A percentile compares a stretch with the other conserved stretches of the same genome.
These are phyloP conservation scores for Neofusicoccum umdonicola DNA, from an alignment of 2,329 filamentous ascomycete species.

Conservation along the genomic window DNA sequence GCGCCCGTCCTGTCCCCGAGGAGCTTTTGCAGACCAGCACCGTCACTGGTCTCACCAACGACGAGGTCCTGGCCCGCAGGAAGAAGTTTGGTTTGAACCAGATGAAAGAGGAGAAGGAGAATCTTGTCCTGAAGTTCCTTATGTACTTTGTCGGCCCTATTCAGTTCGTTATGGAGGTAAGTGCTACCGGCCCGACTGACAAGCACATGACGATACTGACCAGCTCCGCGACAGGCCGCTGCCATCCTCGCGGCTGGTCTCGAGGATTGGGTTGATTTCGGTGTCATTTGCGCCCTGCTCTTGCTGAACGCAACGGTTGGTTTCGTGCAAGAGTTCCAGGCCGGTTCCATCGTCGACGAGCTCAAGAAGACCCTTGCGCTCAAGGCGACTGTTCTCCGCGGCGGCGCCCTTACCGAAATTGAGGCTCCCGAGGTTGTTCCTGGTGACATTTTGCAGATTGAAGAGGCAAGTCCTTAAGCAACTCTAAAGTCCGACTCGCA, in stretches of 20 bases:
- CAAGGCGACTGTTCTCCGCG: slow-evolving; percentile 83
- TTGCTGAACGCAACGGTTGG: slow-evolving; percentile 82
- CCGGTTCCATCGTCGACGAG: slow-evolving; percentile 85
- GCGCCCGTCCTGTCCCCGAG: slow-evolving; percentile 64
- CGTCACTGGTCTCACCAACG: slow-evolving; percentile 57
- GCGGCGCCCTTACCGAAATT: slow-evolving; percentile 73
- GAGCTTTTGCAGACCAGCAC: slow-evolving; percentile 74
- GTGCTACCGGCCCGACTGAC: not conserved
- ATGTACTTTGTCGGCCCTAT: slow-evolving; percentile 85
- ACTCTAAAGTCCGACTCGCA: not conserved
- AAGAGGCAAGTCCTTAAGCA: slow-evolving; percentile 55
- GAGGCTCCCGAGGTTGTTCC: slow-evolving; percentile 82
- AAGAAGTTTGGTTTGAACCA: slow-evolving; percentile 77
- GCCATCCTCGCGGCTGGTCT: slow-evolving; percentile 80
- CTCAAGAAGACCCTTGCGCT: slow-evolving; percentile 87
- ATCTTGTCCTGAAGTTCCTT: slow-evolving; percentile 76
- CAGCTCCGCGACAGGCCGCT: slow-evolving; percentile 54
- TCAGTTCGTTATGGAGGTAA: slow-evolving; percentile 88
- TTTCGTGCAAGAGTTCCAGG: slow-evolving; percentile 87
- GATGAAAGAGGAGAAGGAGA: slow-evolving; percentile 90
- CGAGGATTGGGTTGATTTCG: slow-evolving; percentile 88
- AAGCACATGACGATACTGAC: not conserved
- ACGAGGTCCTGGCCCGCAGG: slow-evolving; percentile 62
- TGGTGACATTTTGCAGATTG: slow-evolving; percentile 84
- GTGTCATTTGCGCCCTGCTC: slow-evolving; percentile 81